Base-by-base conservation (phyloP, 305 asterid species). In the Plantago lanceolata region DNA sequence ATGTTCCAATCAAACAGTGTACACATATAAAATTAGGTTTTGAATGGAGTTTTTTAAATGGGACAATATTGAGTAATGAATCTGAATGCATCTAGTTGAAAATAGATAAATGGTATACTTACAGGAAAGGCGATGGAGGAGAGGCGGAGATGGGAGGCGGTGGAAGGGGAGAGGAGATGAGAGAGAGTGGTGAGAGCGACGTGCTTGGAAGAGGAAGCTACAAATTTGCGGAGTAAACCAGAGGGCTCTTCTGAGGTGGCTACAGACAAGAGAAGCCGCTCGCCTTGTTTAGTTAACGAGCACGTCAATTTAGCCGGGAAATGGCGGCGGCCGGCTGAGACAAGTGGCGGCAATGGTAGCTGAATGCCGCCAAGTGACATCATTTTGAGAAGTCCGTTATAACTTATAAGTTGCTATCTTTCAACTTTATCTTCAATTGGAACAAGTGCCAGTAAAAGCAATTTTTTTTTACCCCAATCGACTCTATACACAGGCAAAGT, bases 111-210 rank as follows among this genome's bases (percentile, higher is more conserved):
- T 15, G 11, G 33, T 11, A 28, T 35, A 74, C 91, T 83, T 78
- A 92, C 96, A 6, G 93, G 89, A 64, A 86, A 74, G 19, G 92
- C 88, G 58, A 89, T 65, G 37, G 80, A 72, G 51, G 87, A 76
- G 74, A 82, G 79, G 18, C 78, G 92, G 45, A 80, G 76, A 61
- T 68, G 77, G 65, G 81, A 48, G 57, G 79, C 59, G 63, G 79
- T 61, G 63, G 80, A 63, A 33, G 92, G 85, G 63, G 95, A 85
- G 73, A 92, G 82, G 59, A 92, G 82, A 57, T 89, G 91, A 51
- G 96, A 82, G 66, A 89, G 93, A 43, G 95, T 82, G 73, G 72
- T 75, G 78, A 89, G 85, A 52, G 85, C 82, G 6, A 82, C 95
- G 67, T 84, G 85, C 71, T 89, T 87, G 73, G 96, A 72, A 24